A percentile compares a stretch with the other conserved stretches of the same genome.
These are phyloP conservation scores for Tetracladium setigerum DNA, from an alignment of 495 filamentous ascomycete genomes.

Conservation along the genomic window DNA sequence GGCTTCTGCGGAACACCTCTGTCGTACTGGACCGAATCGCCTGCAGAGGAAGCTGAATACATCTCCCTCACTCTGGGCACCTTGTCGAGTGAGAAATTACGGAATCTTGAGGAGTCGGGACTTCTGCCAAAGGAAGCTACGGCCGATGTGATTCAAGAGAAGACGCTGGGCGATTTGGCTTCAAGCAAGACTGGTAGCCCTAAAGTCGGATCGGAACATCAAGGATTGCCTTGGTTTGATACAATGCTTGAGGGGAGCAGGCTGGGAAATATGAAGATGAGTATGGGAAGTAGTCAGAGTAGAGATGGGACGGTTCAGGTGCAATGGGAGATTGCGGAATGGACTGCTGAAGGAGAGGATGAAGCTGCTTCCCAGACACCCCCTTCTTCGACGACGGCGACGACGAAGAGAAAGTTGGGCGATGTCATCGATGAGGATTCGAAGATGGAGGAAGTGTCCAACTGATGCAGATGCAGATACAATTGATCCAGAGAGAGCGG, in stretches of 20 bases:
- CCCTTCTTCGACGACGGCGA: constrained; percentile 39
- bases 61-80: constrained; percentile 71
- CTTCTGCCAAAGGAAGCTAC: constrained; percentile 44
- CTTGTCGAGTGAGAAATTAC: constrained; percentile 56
- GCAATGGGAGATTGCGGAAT: constrained; percentile 83
- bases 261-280: constrained; percentile 56
- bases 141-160: constrained; percentile 30
- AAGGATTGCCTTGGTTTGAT: constrained; percentile 77
- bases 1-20: constrained; percentile 83
- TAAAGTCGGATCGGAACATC: constrained; percentile 18
- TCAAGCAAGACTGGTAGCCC: background rate
- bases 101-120: constrained; percentile 58
- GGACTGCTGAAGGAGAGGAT: constrained; percentile 49
- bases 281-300: constrained; percentile 43
- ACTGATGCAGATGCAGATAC: too few species aligned
- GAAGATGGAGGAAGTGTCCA: background rate
- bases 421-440: constrained; percentile 27
- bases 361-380: constrained; percentile 53
- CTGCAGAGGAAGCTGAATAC: constrained; percentile 58
- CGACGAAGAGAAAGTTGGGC: constrained; percentile 46
- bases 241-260: constrained; percentile 66
- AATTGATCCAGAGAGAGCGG: background rate
- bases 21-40: constrained; percentile 70
- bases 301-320: constrained; percentile 52
- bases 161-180: constrained; percentile 3